Conservation (phyloP, 805 yeast species). For the Yarrowia porcina region DNA sequence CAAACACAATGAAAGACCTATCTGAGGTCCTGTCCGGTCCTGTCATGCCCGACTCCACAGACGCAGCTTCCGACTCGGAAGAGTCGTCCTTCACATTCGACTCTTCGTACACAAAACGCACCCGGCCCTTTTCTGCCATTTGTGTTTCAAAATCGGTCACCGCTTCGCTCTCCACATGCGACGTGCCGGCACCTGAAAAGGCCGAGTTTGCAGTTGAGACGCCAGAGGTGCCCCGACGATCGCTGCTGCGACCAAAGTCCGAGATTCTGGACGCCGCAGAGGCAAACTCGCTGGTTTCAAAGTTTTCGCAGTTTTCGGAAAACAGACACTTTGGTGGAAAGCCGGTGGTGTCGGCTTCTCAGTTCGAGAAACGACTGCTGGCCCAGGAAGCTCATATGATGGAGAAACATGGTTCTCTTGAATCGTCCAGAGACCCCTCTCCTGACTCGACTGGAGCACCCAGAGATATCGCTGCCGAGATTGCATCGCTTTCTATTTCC, state of each 20-base stretch:
- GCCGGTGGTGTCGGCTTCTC: neutral
- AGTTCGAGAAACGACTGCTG: neutral
- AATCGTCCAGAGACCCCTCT: neutral
- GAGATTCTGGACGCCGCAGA: constrained; percentile 10
- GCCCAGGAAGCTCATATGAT: constrained; percentile 8
- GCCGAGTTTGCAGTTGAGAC: constrained; percentile 1
- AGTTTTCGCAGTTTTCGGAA: neutral
- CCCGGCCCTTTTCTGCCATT: neutral
- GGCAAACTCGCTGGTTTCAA: neutral
- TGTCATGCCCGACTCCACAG: neutral
- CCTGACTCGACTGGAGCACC: neutral
- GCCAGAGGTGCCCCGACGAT: neutral
- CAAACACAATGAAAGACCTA: neutral
- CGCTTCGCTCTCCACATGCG: neutral
- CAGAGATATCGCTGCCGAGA: neutral
- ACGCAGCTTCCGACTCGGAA: neutral
- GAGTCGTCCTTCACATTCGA: constrained; percentile 16
- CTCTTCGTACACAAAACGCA: constrained; percentile 1
- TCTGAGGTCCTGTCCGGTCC: neutral
- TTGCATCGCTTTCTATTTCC: constrained; percentile 6
- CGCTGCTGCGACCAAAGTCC: neutral
- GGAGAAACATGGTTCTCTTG: neutral
- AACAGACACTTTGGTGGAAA: neutral
- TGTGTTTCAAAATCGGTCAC: neutral
- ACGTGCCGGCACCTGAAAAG: constrained; percentile 17